A percentile compares a stretch with the other conserved stretches of the same genome.
Evolutionary conservation across 2,329 filamentous ascomycete genomes (phyloP).

Genomic region (Karstenula rhodostoma): DNA sequence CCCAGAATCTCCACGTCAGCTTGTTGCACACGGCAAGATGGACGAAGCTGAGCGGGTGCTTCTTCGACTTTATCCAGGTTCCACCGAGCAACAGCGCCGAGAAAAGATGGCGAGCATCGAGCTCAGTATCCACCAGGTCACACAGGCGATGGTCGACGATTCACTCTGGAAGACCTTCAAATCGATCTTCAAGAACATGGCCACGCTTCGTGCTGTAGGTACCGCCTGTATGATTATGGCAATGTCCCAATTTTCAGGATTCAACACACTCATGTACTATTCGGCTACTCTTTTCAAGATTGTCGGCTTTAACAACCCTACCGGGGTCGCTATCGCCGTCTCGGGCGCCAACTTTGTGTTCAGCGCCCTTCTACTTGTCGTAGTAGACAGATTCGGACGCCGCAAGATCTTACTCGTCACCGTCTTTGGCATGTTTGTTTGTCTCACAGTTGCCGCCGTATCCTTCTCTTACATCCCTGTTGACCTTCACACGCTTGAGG

Average conservation of each 20-base stretch:
- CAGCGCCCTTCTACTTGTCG: conserved; percentile 75
- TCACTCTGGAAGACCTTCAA: conserved; percentile 42
- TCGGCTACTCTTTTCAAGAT: conserved; percentile 56
- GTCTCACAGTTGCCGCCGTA: conserved; percentile 74
- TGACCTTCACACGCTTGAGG: conserved; percentile 43
- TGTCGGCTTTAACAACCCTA: conserved; percentile 80
- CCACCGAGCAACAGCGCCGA: conserved; percentile 34
- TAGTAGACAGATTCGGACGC: conserved; percentile 82
- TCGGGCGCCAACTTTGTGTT: conserved; percentile 84
- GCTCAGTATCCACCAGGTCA: conserved; percentile 43
- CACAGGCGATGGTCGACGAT: conserved; percentile 39
- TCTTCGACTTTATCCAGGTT: conserved; percentile 43
- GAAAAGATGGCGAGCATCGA: conserved; percentile 40
- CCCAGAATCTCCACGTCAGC: conserved; percentile 48
- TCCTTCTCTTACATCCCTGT: conserved; percentile 73
- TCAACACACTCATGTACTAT: conserved; percentile 88
- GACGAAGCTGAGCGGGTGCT: conserved; percentile 45
- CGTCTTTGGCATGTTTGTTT: conserved; percentile 73
- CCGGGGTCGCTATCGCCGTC: conserved; percentile 79
- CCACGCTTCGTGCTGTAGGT: conserved; percentile 46
- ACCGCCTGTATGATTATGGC: conserved; percentile 49
- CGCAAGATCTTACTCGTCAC: conserved; percentile 65
- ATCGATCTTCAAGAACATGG: conserved; percentile 43
- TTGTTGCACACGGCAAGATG: conserved; percentile 44
- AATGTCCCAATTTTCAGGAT: conserved; percentile 47